Evolutionary conservation across 202 grass and related monocot species (phyloP), one percentile per base, ranked within the genome.

Genomic region (Carex arenaria): DNA sequence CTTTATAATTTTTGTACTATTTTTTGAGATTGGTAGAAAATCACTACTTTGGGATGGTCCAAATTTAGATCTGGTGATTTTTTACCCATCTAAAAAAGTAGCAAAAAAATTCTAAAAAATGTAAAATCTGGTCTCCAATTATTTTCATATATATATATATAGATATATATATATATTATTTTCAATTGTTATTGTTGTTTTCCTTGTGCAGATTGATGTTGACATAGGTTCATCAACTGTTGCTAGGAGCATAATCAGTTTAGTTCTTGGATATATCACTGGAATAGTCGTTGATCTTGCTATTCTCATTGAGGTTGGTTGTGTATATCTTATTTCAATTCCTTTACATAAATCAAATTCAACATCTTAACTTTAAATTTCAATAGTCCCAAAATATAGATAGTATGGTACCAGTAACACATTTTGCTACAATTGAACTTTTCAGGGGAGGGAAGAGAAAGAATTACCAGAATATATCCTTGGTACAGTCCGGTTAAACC

Each of bases 191-290:
- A 4, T 4, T 1, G 4, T 52, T 84, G 4, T 1, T 64, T 87
- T 81, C 75, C 82, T 67, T 86, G 19, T 93, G 89, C 92, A 95
- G 95, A 95, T 98, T 86, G 95, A 98, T 83, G 95, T 98, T 63
- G 92, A 98, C 63, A 98, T 98, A 78, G 95, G 95, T 72, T 98
- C 95, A 43, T 98, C 95, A 13, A 93, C 95, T 43, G 92, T 98
- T 70, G 95, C 95, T 72, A 90, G 90, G 81, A 95, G 92, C 55
- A 98, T 98, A 75, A 98, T 98, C 86, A 87, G 89, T 85, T 86
- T 98, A 78, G 95, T 98, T 85, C 84, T 98, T 82, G 92, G 92
- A 89, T 98, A 98, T 80, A 88, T 98, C 70, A 98, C 95, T 85
- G 88, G 90, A 76, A 93, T 98, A 23, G 91, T 98, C 13, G 95